Evolutionary conservation across 768 basidiomycete genomes (phyloP).

Genomic region (Russula sp.): DNA sequence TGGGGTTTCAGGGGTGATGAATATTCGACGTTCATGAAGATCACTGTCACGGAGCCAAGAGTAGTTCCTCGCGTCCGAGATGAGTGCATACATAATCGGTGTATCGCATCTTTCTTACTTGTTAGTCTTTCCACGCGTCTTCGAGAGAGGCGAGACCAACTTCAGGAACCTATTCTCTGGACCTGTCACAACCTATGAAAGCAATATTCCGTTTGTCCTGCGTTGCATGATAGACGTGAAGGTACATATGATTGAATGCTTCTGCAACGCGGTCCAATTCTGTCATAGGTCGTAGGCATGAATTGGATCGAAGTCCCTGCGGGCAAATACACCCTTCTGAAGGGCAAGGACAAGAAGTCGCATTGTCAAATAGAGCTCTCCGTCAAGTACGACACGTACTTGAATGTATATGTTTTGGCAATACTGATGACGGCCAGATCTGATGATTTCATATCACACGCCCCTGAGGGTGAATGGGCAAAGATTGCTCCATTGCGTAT

Average conservation of each 20-base stretch:
- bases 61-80: constrained; percentile 86
- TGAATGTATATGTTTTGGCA: background rate
- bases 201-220: constrained; percentile 85
- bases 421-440: constrained; percentile 43
- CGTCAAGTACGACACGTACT: constrained; percentile 47
- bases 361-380: constrained; percentile 86
- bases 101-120: constrained; percentile 9
- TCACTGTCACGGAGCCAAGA: constrained; percentile 68
- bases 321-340: constrained; percentile 67
- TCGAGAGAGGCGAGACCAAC: constrained; percentile 49
- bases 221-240: constrained; percentile 98
- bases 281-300: constrained; percentile 85
- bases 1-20: constrained; percentile 90
- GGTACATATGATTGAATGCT: constrained; percentile 37
- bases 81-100: constrained; percentile 45
- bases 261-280: background rate
- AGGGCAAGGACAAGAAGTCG: constrained; percentile 56
- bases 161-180: constrained; percentile 43
- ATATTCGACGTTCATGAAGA: constrained; percentile 73
- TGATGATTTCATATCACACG: constrained; percentile 81
- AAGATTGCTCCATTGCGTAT: constrained; percentile 89
- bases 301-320: constrained; percentile 96
- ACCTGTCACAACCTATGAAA: constrained; percentile 74
- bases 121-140: constrained; percentile 34
- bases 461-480: constrained; percentile 89